Evolutionary conservation across 73 alveolate genomes (phyloP).

Genomic region (Effrenium voratum): DNA sequence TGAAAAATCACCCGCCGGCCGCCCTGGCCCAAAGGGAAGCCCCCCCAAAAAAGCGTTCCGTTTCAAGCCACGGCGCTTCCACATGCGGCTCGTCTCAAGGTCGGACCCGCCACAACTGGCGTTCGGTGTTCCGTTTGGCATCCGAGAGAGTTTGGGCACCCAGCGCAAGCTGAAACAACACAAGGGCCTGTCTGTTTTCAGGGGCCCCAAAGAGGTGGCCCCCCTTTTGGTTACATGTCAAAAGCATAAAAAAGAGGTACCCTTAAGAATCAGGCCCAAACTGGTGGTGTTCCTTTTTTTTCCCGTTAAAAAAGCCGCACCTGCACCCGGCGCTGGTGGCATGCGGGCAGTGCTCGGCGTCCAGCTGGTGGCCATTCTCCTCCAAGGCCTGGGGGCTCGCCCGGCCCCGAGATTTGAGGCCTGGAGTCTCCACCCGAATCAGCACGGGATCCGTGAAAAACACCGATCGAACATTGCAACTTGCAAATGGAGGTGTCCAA

Average conservation of each 20-base stretch:
- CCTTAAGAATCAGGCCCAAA: no score
- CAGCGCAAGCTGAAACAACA: neutral
- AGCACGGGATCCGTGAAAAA: neutral
- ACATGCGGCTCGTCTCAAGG: no score
- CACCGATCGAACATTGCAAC: neutral
- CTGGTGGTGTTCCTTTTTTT: no score
- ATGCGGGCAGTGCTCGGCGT: neutral
- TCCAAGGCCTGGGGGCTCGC: neutral
- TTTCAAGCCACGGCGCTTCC: no score
- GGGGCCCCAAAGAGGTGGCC: neutral
- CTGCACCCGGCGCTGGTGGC: conserved; percentile 21
- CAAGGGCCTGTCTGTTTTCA: neutral
- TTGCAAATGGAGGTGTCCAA: neutral
- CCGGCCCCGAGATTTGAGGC: neutral
- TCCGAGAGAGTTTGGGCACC: neutral
- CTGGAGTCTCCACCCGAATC: neutral
- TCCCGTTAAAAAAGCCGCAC: no score
- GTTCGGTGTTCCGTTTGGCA: no score
- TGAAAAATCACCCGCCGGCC: no score
- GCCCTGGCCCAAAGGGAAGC: no score
- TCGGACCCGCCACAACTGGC: no score
- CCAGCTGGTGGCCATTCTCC: neutral
- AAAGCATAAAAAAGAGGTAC: neutral
- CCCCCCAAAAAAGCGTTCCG: no score
- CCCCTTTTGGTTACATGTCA: neutral